Percentiles rank a stretch among this genome's conserved stretches.
Evolutionary conservation across 2,329 filamentous ascomycete species (phyloP).

Genomic region (Penicillium sp.): DNA sequence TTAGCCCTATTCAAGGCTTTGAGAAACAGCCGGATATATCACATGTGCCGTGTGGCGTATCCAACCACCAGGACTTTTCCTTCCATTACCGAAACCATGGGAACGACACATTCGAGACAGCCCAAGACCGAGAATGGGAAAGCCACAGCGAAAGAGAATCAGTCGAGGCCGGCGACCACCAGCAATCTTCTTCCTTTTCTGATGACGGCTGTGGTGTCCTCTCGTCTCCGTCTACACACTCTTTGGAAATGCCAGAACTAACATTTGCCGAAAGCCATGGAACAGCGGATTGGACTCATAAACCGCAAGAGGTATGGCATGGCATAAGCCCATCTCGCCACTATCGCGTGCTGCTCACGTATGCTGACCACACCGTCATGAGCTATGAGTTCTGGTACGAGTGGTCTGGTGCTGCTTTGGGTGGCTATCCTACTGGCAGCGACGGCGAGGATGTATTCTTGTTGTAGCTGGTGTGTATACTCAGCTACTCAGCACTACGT

Average conservation of each 20-base stretch:
- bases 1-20: constrained; percentile 54
- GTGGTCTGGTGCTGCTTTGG: constrained; percentile 25
- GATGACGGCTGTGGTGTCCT: neutral
- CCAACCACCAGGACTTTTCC: constrained; percentile 16
- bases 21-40: constrained; percentile 34
- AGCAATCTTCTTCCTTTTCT: neutral
- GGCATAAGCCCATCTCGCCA: constrained; percentile 39
- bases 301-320: constrained; percentile 36
- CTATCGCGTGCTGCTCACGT: constrained; percentile 55
- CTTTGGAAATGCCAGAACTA: constrained; percentile 6
- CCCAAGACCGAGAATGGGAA: constrained; percentile 4
- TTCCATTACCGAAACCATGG: constrained; percentile 20
- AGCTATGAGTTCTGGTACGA: constrained; percentile 56
- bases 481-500: no score
- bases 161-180: constrained; percentile 2
- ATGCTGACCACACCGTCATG: constrained; percentile 53
- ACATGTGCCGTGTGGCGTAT: constrained; percentile 25
- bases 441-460: neutral
- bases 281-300: constrained; percentile 26
- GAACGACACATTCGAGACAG: neutral
- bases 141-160: neutral
- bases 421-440: neutral
- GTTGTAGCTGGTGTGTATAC: neutral
- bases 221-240: neutral
- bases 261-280: constrained; percentile 35